Conservation (phyloP, 176 grass and related monocot species). For the Thalia dealbata region DNA sequence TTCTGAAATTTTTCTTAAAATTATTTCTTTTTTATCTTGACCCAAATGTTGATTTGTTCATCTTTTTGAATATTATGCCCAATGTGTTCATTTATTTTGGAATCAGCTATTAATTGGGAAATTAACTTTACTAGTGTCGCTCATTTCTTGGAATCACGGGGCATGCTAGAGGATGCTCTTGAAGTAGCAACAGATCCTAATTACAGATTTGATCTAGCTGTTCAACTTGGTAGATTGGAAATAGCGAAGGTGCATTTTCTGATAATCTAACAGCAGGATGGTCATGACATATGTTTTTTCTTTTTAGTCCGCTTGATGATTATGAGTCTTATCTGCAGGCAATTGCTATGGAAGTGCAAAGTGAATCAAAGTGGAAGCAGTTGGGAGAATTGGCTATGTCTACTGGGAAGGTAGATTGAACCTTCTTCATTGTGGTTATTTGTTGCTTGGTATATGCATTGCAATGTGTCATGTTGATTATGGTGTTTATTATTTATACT, state of each 20-base stretch:
- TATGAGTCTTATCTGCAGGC: slow-evolving; percentile 36
- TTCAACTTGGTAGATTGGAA: slow-evolving; percentile 90
- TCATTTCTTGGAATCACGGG: slow-evolving; percentile 96
- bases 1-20: background rate
- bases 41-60: background rate
- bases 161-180: slow-evolving; percentile 96
- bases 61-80: background rate
- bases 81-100: slow-evolving; percentile 6
- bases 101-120: slow-evolving; percentile 3
- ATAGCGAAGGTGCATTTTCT: slow-evolving; percentile 54
- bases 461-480: too few species aligned
- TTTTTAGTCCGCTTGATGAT: background rate
- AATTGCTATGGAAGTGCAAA: slow-evolving; percentile 80
- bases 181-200: slow-evolving; percentile 92
- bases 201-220: slow-evolving; percentile 94
- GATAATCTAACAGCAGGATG: background rate
- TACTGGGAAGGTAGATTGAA: slow-evolving; percentile 56
- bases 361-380: slow-evolving; percentile 98
- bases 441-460: background rate
- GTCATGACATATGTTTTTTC: background rate
- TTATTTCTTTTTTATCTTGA: background rate
- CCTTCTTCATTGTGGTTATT: background rate
- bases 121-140: slow-evolving; percentile 51
- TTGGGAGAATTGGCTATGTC: slow-evolving; percentile 87
- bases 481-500: background rate